Evolutionary conservation across 73 alveolate species (phyloP).

Genomic region (Paramecium pentaurelia): DNA sequence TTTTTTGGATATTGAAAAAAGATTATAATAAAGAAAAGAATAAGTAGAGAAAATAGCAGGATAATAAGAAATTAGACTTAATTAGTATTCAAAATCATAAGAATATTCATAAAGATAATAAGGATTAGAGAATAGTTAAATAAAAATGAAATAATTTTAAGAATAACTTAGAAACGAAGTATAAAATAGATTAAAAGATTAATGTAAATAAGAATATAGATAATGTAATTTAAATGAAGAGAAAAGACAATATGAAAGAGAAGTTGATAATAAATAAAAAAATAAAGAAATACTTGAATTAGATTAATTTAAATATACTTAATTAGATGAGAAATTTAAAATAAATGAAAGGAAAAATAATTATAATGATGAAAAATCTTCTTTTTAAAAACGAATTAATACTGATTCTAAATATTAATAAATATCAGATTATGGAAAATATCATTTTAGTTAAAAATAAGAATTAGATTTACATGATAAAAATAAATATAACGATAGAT

Average conservation of each 20-base stretch:
- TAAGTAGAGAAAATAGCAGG: neutral
- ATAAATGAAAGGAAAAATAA: neutral
- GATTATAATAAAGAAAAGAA: neutral
- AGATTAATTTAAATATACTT: neutral
- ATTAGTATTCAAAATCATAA: neutral
- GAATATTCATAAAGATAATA: neutral
- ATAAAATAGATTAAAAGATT: neutral
- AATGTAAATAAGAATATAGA: neutral
- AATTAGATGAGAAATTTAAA: neutral
- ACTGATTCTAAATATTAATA: neutral
- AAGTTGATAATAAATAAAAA: neutral
- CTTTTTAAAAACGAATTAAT: neutral
- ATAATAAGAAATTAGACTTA: neutral
- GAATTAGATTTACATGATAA: neutral
- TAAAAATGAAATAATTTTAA: neutral
- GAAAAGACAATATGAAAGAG: neutral
- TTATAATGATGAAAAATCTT: neutral
- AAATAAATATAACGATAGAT: neutral
- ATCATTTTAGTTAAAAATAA: neutral
- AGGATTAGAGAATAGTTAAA: neutral
- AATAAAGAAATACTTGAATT: neutral
- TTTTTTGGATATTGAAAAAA: neutral
- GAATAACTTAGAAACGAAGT: neutral
- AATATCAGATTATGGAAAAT: neutral
- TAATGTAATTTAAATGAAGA: neutral